phyloP scores from a whole-genome alignment of 805 yeast genomes.

The Candida morakotiae region DNA sequence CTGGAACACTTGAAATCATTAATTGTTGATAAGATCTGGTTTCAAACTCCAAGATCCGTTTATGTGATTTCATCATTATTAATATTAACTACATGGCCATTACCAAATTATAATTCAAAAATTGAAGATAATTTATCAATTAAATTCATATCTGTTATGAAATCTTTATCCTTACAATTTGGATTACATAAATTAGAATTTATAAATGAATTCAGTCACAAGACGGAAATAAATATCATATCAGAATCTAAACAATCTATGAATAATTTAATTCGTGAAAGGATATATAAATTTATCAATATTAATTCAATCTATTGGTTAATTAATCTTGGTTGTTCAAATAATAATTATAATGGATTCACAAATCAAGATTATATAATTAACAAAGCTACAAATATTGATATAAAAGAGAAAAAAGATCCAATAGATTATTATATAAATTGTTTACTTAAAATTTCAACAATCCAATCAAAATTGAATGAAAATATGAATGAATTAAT shows the following conservation, averaged over 20 bases:
- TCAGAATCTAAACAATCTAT: slow-evolving; percentile 20
- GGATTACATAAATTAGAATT: slow-evolving; percentile 41
- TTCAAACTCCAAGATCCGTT: slow-evolving; percentile 41
- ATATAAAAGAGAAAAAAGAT: slow-evolving; percentile 7
- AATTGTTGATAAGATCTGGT: slow-evolving; percentile 41
- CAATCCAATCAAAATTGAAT: slow-evolving; percentile 36
- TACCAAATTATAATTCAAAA: slow-evolving; percentile 26
- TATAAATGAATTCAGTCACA: slow-evolving; percentile 39
- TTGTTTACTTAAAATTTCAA: slow-evolving; percentile 26
- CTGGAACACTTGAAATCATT: slow-evolving; percentile 31
- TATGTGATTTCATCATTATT: slow-evolving; percentile 34
- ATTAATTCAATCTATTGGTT: slow-evolving; percentile 43
- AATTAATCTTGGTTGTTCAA: slow-evolving; percentile 34
- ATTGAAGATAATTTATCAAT: slow-evolving; percentile 28
- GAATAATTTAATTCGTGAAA: slow-evolving; percentile 32
- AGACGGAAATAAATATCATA: slow-evolving; percentile 21
- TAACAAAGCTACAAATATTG: slow-evolving; percentile 27
- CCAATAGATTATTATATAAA: slow-evolving; percentile 20
- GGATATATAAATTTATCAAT: slow-evolving; percentile 39
- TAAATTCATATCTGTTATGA: slow-evolving; percentile 36
- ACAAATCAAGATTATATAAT: slow-evolving; percentile 37
- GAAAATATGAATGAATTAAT: slow-evolving; percentile 33
- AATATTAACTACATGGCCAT: slow-evolving; percentile 44
- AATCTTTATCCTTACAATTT: slow-evolving; percentile 35
- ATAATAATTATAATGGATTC: slow-evolving; percentile 24